These are phyloP conservation scores for Xeromyces bisporus DNA, from an alignment of 495 filamentous ascomycete species.

Conservation along the genomic window DNA sequence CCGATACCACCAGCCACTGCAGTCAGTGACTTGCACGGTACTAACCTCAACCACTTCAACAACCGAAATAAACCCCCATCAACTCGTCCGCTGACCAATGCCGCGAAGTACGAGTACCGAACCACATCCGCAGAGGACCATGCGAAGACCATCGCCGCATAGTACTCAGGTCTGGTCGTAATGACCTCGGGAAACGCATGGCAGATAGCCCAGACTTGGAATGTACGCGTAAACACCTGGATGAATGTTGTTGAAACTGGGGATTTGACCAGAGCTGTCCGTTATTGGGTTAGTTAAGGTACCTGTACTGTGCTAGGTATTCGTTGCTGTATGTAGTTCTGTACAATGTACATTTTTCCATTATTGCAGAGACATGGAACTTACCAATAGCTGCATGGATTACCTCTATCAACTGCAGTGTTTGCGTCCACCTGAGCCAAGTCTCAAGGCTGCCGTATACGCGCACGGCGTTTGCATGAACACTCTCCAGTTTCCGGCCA, in stretches of 20 bases:
- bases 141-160: slow-evolving; percentile 30
- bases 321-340: too few species aligned
- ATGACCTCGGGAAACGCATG: slow-evolving; percentile 22
- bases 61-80: slow-evolving; percentile 13
- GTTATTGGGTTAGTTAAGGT: slow-evolving; percentile 1
- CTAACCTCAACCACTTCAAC: slow-evolving; percentile 30
- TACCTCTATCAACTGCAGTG: too few species aligned
- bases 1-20: too few species aligned
- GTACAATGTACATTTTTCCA: too few species aligned
- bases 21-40: too few species aligned
- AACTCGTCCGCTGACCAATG: slow-evolving; percentile 7
- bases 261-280: slow-evolving; percentile 31
- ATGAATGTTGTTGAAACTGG: slow-evolving; percentile 35
- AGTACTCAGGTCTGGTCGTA: slow-evolving; percentile 17
- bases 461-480: too few species aligned
- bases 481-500: too few species aligned
- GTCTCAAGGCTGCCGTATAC: too few species aligned
- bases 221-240: slow-evolving; percentile 34
- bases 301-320: too few species aligned
- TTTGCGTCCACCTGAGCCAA: too few species aligned
- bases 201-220: slow-evolving; percentile 37
- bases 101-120: slow-evolving; percentile 35
- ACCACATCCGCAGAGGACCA: slow-evolving; percentile 35
- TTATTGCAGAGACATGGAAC: too few species aligned
- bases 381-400: too few species aligned